Percentiles rank a stretch among this genome's conserved stretches.
Evolutionary conservation across 2,329 filamentous ascomycete genomes (phyloP).

Genomic region (Cercospora nicotianae): DNA sequence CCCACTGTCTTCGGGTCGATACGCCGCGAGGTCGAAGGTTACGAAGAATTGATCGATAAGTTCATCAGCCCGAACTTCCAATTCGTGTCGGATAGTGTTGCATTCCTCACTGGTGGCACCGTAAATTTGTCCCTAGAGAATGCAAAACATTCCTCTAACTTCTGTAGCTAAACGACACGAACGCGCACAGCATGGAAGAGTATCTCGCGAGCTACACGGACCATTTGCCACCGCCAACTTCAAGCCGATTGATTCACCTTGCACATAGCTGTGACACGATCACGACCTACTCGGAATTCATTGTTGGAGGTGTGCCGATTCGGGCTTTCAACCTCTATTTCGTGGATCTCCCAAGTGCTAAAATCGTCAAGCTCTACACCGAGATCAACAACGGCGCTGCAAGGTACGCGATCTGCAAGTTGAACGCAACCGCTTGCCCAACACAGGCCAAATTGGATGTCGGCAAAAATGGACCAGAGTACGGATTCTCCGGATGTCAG

Average conservation of each 20-base stretch:
- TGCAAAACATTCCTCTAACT: not conserved
- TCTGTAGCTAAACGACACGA: slow-evolving; percentile 5
- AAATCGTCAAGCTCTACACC: slow-evolving; percentile 6
- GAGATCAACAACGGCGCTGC: slow-evolving; percentile 12
- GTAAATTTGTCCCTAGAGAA: not conserved
- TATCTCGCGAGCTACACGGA: not conserved
- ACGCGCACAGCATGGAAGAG: not conserved
- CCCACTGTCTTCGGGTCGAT: not conserved
- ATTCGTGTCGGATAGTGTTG: slow-evolving; percentile 7
- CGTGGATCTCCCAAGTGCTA: not conserved
- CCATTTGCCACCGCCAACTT: not conserved
- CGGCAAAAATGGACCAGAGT: not conserved
- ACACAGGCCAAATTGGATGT: not conserved
- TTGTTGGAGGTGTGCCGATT: not conserved
- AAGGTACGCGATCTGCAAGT: slow-evolving; percentile 8
- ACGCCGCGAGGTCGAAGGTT: not conserved
- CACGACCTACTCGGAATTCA: slow-evolving; percentile 10
- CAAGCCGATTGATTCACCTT: not conserved
- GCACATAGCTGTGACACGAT: slow-evolving; percentile 11
- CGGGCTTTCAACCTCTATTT: slow-evolving; percentile 4
- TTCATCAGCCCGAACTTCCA: slow-evolving; percentile 5
- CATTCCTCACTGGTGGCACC: not conserved
- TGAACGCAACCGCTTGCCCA: slow-evolving; percentile 2
- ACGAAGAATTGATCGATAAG: not conserved
- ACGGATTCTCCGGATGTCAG: slow-evolving; percentile 2